phyloP scores from a whole-genome alignment of 2,329 filamentous ascomycete genomes.

The Madurella fahalii region DNA sequence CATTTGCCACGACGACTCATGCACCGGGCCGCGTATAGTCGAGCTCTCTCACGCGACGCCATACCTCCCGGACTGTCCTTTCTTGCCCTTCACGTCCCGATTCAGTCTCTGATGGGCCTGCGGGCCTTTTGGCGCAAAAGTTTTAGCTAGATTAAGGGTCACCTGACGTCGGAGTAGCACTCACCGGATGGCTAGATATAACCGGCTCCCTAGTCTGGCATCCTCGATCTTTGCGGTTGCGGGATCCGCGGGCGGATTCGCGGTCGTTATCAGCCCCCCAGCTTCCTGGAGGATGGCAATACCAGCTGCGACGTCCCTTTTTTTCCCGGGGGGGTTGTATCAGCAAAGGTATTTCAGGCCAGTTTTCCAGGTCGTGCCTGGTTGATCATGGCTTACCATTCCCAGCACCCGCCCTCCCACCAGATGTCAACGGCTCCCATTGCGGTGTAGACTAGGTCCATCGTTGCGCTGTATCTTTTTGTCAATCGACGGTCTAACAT shows the following conservation, averaged over 20 bases:
- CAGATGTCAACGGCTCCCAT: conserved; percentile 75
- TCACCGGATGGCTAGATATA: conserved; percentile 67
- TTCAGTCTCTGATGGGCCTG: conserved; percentile 57
- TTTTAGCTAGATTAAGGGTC: not conserved
- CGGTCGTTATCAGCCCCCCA: conserved; percentile 68
- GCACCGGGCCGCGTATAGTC: conserved; percentile 64
- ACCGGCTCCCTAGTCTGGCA: conserved; percentile 59
- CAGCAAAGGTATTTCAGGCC: not conserved
- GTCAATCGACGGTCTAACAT: not conserved
- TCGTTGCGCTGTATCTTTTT: conserved; percentile 52
- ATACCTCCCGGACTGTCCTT: conserved; percentile 66
- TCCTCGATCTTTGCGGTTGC: conserved; percentile 54
- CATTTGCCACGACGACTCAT: conserved; percentile 24
- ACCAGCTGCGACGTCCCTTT: conserved; percentile 69
- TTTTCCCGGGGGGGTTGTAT: not conserved
- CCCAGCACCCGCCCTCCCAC: conserved; percentile 81
- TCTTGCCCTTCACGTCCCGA: conserved; percentile 65
- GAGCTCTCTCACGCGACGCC: conserved; percentile 62
- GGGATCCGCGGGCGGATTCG: conserved; percentile 61
- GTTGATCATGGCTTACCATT: conserved; percentile 51
- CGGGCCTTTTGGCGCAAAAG: conserved; percentile 48
- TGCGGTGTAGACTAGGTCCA: conserved; percentile 71
- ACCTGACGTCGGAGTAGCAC: conserved; percentile 9
- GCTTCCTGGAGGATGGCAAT: conserved; percentile 70
- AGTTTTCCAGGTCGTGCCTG: not conserved